phyloP scores from a whole-genome alignment of 1,284 basidiomycete genomes.

The Trichosporon ovoides region DNA sequence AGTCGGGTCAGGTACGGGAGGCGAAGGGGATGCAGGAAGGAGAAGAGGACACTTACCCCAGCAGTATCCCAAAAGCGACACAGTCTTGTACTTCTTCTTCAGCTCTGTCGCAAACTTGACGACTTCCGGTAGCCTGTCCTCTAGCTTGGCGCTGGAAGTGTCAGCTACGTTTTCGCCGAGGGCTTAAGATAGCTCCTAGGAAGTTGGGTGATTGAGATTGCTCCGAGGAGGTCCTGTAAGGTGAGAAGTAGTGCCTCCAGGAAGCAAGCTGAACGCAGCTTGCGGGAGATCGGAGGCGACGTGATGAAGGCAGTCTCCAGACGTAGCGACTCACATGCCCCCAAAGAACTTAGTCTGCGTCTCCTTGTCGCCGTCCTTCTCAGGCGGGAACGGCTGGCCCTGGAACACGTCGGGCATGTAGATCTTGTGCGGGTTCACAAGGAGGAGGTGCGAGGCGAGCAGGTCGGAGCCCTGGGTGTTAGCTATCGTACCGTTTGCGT shows the following conservation, averaged over 20 bases:
- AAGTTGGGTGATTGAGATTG: no score
- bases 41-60: conserved; percentile 32
- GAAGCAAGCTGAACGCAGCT: no score
- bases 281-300: no score
- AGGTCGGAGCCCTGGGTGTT: conserved; percentile 35
- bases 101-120: conserved; percentile 33
- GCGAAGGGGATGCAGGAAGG: no score
- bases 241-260: no score
- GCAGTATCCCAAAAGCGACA: conserved; percentile 42
- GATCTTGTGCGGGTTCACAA: conserved; percentile 30
- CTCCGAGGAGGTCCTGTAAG: no score
- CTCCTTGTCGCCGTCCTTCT: conserved; percentile 40
- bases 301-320: no score
- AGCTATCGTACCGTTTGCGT: not conserved
- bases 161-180: no score
- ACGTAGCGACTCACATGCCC: conserved; percentile 28
- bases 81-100: conserved; percentile 26
- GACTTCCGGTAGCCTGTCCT: conserved; percentile 37
- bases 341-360: conserved; percentile 37
- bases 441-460: conserved; percentile 29
- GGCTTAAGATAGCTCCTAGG: no score
- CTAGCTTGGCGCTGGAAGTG: conserved; percentile 33
- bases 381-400: conserved; percentile 38
- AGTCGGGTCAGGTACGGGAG: no score
- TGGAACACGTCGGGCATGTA: conserved; percentile 41